Evolutionary conservation across 345 rosid genomes (phyloP).

Genomic region (Rubroshorea leprosula): DNA sequence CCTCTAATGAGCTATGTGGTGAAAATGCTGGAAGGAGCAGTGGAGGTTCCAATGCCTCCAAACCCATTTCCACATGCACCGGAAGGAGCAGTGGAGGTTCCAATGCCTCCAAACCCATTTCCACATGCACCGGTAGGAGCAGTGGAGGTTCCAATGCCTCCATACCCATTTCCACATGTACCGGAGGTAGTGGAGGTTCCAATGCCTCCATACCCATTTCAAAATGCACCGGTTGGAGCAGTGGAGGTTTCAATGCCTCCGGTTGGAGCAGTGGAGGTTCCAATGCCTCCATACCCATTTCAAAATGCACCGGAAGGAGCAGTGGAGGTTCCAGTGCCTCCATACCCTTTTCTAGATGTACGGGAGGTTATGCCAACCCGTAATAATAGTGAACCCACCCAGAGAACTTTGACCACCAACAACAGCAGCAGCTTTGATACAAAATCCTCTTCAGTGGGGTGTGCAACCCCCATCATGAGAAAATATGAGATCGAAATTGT

Average conservation of each 20-base stretch:
- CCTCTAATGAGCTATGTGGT: constrained; percentile 33
- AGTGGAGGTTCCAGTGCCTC: no score
- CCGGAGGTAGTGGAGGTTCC: no score
- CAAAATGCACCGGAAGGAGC: no score
- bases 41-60: constrained; percentile 15
- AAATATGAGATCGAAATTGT: constrained; percentile 22
- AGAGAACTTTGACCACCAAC: background rate
- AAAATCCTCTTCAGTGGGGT: background rate
- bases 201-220: no score
- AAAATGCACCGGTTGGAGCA: constrained; percentile 34
- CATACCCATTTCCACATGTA: constrained; percentile 8
- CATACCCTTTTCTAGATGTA: constrained; percentile 11
- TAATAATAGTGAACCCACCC: background rate
- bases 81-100: no score
- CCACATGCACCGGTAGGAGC: constrained; percentile 25
- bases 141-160: constrained; percentile 15
- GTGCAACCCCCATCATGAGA: constrained; percentile 17
- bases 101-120: constrained; percentile 14
- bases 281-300: background rate
- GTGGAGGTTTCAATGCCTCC: constrained; percentile 19
- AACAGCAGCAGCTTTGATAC: background rate
- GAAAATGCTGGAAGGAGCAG: constrained; percentile 33
- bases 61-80: constrained; percentile 10
- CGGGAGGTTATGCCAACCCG: background rate
- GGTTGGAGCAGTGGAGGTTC: constrained; percentile 29